These are phyloP conservation scores for Emergomyces pasteurianus DNA, from an alignment of 2,329 filamentous ascomycete genomes.

Conservation along the genomic window DNA sequence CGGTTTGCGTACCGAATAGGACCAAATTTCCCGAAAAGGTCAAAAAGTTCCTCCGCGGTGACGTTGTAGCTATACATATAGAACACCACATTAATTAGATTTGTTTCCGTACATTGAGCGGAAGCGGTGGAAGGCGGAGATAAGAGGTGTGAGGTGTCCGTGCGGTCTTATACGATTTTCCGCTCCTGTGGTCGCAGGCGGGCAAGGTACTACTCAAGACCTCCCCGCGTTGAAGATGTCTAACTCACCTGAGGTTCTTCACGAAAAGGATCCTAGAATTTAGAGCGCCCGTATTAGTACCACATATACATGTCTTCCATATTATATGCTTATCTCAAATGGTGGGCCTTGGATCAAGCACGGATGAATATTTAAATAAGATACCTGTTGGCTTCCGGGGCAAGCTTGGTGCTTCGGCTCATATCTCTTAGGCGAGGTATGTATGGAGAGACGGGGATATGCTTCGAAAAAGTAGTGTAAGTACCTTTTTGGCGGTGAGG, in stretches of 20 bases:
- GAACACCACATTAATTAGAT: neutral
- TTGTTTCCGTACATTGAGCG: neutral
- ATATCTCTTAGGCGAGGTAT: constrained; percentile 51
- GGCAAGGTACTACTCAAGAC: constrained; percentile 3
- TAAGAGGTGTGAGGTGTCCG: neutral
- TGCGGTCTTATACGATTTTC: neutral
- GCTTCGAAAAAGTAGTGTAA: neutral
- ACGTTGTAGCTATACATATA: constrained; percentile 73
- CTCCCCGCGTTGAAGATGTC: neutral
- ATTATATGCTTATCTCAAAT: neutral
- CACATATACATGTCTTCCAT: neutral
- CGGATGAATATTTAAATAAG: constrained; percentile 28
- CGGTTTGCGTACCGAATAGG: constrained; percentile 64
- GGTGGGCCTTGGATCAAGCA: constrained; percentile 12
- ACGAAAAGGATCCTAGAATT: constrained; percentile 86
- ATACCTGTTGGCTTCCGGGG: constrained; percentile 97
- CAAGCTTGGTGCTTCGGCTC: constrained; percentile 94
- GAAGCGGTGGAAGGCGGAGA: neutral
- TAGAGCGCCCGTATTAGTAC: neutral
- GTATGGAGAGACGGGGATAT: neutral
- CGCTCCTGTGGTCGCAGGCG: neutral
- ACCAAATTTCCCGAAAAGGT: constrained; percentile 96
- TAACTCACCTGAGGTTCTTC: constrained; percentile 87
- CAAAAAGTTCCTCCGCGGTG: constrained; percentile 92
- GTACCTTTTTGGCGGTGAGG: neutral